phyloP scores from a whole-genome alignment of 2,329 filamentous ascomycete genomes.

The Exophiala sp. region DNA sequence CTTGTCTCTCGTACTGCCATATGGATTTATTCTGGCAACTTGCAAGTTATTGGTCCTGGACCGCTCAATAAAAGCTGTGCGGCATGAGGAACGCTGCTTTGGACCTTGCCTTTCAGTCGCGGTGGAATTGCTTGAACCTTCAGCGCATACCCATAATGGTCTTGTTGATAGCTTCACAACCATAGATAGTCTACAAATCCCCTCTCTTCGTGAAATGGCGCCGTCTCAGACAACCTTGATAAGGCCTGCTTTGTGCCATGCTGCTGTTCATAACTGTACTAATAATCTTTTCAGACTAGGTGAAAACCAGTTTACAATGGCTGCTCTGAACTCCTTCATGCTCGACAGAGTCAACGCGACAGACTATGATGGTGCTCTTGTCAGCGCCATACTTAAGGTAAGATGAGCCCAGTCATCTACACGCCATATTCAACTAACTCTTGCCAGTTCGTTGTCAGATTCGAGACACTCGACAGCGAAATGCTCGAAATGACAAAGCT shows the following conservation, averaged over 20 bases:
- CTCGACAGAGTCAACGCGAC: slow-evolving; percentile 47
- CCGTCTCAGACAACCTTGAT: not conserved
- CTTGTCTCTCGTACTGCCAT: not conserved
- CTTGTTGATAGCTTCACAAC: slow-evolving; percentile 14
- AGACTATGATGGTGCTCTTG: slow-evolving; percentile 45
- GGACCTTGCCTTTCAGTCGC: not conserved
- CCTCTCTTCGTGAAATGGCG: slow-evolving; percentile 6
- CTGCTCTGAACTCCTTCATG: slow-evolving; percentile 48
- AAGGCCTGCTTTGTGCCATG: slow-evolving; percentile 1
- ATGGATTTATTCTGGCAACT: no score
- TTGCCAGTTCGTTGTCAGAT: slow-evolving; percentile 50
- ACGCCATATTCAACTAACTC: slow-evolving; percentile 27
- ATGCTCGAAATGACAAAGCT: slow-evolving; percentile 59
- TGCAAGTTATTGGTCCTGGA: not conserved
- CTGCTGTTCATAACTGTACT: slow-evolving; percentile 14
- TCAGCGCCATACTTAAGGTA: slow-evolving; percentile 46
- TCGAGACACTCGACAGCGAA: slow-evolving; percentile 56
- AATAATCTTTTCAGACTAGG: slow-evolving; percentile 43
- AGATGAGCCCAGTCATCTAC: slow-evolving; percentile 7
- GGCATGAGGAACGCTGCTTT: not conserved
- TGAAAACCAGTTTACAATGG: slow-evolving; percentile 47
- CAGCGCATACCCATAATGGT: slow-evolving; percentile 3
- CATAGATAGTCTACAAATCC: slow-evolving; percentile 22
- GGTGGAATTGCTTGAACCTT: not conserved
- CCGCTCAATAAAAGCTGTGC: not conserved